phyloP scores from a whole-genome alignment of 169 alveolate species.

The Cryptosporidium sp. region DNA sequence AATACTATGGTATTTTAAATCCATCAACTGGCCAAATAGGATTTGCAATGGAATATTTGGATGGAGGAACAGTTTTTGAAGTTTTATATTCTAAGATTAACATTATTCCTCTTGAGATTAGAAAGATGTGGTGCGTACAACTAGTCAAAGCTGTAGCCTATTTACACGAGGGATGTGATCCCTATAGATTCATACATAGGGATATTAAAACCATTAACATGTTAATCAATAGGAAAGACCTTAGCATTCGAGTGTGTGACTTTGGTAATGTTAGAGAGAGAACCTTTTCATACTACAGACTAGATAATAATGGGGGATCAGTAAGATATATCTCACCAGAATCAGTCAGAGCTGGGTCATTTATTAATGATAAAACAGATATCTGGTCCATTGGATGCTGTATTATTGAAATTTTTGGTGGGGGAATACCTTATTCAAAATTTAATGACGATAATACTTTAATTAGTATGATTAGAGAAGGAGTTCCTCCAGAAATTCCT shows the following conservation, averaged over 20 bases:
- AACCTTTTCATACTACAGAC: conserved; percentile 78
- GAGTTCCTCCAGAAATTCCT: conserved; percentile 52
- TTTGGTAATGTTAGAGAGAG: conserved; percentile 84
- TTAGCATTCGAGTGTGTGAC: conserved; percentile 83
- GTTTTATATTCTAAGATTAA: conserved; percentile 77
- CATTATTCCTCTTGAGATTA: conserved; percentile 75
- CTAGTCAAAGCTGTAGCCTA: conserved; percentile 79
- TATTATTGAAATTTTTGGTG: conserved; percentile 84
- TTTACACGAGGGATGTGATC: conserved; percentile 78
- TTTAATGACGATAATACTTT: conserved; percentile 73
- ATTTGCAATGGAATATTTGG: conserved; percentile 82
- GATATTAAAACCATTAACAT: conserved; percentile 86
- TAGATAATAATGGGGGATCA: conserved; percentile 87
- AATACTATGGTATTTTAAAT: conserved; percentile 68
- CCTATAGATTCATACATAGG: conserved; percentile 82
- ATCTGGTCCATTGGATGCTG: conserved; percentile 87
- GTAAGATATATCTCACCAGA: conserved; percentile 88
- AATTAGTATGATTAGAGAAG: conserved; percentile 20
- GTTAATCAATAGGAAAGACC: conserved; percentile 79
- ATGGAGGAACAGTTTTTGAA: conserved; percentile 84
- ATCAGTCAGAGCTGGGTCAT: conserved; percentile 80
- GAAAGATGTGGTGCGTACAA: conserved; percentile 80
- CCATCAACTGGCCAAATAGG: conserved; percentile 77
- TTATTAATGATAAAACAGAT: conserved; percentile 83
- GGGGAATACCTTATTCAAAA: conserved; percentile 84